phyloP scores from a whole-genome alignment of 2,329 filamentous ascomycete species.

The Cercospora zeae-maydis region DNA sequence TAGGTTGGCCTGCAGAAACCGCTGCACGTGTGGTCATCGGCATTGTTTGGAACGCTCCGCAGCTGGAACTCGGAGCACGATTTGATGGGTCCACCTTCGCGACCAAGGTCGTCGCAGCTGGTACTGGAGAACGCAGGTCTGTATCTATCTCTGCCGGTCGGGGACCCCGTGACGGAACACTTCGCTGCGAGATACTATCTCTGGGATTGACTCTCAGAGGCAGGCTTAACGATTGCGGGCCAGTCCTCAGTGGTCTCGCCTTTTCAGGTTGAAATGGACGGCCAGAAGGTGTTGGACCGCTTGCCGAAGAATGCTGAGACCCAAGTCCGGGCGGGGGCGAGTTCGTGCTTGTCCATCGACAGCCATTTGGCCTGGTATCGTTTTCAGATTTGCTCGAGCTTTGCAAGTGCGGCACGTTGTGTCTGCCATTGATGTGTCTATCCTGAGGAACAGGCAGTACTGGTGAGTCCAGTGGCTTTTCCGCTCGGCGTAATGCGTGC shows the following conservation, averaged over 20 bases:
- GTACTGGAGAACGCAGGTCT: constrained; percentile 21
- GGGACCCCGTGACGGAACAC: constrained; percentile 4
- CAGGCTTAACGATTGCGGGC: constrained; percentile 30
- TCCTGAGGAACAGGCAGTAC: constrained; percentile 7
- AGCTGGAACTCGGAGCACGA: background rate
- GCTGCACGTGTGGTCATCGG: constrained; percentile 8
- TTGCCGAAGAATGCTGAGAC: background rate
- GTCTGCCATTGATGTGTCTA: constrained; percentile 2
- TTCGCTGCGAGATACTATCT: constrained; percentile 21
- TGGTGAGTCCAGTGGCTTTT: constrained; percentile 18
- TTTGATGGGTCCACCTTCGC: constrained; percentile 25
- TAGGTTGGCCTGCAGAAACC: background rate
- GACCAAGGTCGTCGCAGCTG: constrained; percentile 25
- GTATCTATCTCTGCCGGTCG: constrained; percentile 18
- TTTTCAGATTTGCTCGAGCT: constrained; percentile 5
- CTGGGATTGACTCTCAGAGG: constrained; percentile 37
- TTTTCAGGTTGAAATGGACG: background rate
- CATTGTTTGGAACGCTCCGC: background rate
- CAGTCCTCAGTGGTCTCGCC: constrained; percentile 16
- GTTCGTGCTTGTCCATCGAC: constrained; percentile 20
- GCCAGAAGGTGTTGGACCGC: background rate
- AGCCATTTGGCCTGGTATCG: constrained; percentile 24
- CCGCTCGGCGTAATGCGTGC: background rate
- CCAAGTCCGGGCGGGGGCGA: constrained; percentile 5
- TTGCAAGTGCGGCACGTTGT: constrained; percentile 20